A percentile compares a stretch with the other conserved stretches of the same genome.
phyloP scores from a whole-genome alignment of 2,329 filamentous ascomycete genomes.

The Phyllosticta citriasiana region DNA sequence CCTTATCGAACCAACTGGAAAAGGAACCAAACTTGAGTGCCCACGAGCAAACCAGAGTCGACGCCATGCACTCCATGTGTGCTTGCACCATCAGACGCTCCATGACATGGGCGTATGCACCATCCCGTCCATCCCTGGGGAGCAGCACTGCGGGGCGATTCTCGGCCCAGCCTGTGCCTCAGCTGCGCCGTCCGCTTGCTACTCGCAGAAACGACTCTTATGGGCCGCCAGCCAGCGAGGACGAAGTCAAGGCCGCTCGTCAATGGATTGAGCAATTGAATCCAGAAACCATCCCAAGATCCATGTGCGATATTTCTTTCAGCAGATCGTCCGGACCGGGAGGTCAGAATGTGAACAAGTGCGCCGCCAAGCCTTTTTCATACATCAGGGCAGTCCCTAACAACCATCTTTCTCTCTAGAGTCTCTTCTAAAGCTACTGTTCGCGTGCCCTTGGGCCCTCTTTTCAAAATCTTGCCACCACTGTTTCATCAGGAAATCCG shows the following conservation, averaged over 20 bases:
- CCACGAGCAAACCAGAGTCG: not conserved
- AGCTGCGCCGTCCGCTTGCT: not conserved
- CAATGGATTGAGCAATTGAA: constrained; percentile 47
- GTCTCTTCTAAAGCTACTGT: constrained; percentile 59
- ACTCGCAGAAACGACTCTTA: not conserved
- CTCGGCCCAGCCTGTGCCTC: not conserved
- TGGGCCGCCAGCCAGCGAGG: constrained; percentile 11
- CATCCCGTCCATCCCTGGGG: not conserved
- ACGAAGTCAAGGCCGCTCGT: constrained; percentile 36
- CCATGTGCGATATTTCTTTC: constrained; percentile 49
- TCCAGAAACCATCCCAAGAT: constrained; percentile 44
- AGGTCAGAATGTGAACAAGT: constrained; percentile 63
- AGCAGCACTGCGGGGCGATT: not conserved
- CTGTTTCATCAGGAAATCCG: constrained; percentile 43
- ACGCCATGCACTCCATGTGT: not conserved
- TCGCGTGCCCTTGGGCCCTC: constrained; percentile 41
- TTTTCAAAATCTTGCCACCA: constrained; percentile 45
- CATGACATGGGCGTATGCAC: not conserved
- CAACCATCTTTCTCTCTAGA: constrained; percentile 28
- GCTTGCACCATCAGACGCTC: not conserved
- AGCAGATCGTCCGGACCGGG: constrained; percentile 56
- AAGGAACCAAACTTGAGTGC: not conserved
- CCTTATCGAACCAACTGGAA: not conserved
- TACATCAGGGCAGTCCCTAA: constrained; percentile 2
- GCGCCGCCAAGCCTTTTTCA: constrained; percentile 15